Evolutionary conservation across 306 rosid species (phyloP), one percentile per base, ranked within the genome.

Genomic region (Cyclanthera cordifolia): DNA sequence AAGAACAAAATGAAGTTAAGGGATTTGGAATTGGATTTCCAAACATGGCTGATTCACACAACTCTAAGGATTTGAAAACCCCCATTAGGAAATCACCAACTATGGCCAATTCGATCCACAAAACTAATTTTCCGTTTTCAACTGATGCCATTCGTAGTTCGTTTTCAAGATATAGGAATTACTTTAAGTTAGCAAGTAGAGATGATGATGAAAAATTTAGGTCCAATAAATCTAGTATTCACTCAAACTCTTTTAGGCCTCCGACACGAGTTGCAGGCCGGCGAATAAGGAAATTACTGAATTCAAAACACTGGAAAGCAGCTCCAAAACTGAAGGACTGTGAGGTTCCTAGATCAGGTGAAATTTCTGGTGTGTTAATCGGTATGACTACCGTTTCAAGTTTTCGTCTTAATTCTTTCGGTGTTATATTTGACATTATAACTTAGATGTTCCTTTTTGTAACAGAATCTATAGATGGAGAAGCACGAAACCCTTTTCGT

Each of bases 161-260:
- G 48, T 80, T 82, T 86, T 81, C 81, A 46, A 71, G 75, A 85
- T 75, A 79, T 80, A 79, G 85, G 82, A 87, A 81, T 81, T 78
- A 71, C 77, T 77, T 43, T 74, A 86, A 81, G 82, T 79, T 89
- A 89, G 89, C 82, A 74, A 71, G 83, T 81, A 89, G 85, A 77
- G 98, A 89, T 87, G 95, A 93, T 82, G 98, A 87, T 49, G 98
- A 87, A 85, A 93, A 83, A 15, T 75, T 86, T 73, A 73, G 90
- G 86, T 75, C 79, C 85, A 69, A 70, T 72, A 87, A 87, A 79
- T 72, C 76, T 70, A 72, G 90, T 79, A 79, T 82, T 74, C 86
- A 84, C 74, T 71, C 70, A 4, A 92, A 81, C 81, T 84, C 80
- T 55, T 83, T 43, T 75, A 89, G 78, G 79, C 83, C 85, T 77